Base-by-base conservation (phyloP, 1,284 basidiomycete species). In the Rhizoctonia solani region DNA sequence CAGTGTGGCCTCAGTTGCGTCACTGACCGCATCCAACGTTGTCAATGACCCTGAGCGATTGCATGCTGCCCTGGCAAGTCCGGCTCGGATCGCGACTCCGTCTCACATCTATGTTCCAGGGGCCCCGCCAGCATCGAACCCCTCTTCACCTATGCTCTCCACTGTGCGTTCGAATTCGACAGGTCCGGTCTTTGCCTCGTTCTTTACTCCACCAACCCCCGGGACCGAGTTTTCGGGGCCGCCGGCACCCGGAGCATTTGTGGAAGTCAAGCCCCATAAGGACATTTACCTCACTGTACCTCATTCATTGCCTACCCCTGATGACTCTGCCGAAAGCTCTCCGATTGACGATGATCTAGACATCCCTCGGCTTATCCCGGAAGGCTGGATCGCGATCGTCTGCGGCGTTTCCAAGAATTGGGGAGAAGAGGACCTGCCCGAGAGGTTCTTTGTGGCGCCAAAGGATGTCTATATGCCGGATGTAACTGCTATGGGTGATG, bases 381-480 rank as follows among this genome's bases (percentile, higher is more conserved):
- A 86, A 56, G 79, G 79, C 2, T 91, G 89, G 89, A 89, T 91
- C 68, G 89, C 88, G 2, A 80, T 92, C 65, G 85, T 92, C 4
- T 91, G 89, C 73, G 89, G 89, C 11, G 83, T 87, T 32, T 81
- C 86, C 42, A 84, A 84, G 71, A 83, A 83, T 59, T 83, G 85
- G 77, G 78, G 77, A 9, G 78, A 79, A 52, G 79, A 78, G 16
- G 79, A 79, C 46, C 74, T 90, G 13, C 89, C 89, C 0, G 82
- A 85, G 21, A 81, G 81, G n/a, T 90, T 91, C 76, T 92, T 83
- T 72, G 82, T 90, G 46, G 88, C 88, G 4, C 88, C 88, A 34
- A 81, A 79, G 75, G 84, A 89, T 72, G 84, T 90, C 41, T 90
- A 90, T 75, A 90, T 92, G 85, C 89, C 89, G 8, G 88, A 91